A percentile compares a stretch with the other conserved stretches of the same genome.
phyloP scores from a whole-genome alignment of 768 basidiomycete species.

The Leccinum subtestaceum region DNA sequence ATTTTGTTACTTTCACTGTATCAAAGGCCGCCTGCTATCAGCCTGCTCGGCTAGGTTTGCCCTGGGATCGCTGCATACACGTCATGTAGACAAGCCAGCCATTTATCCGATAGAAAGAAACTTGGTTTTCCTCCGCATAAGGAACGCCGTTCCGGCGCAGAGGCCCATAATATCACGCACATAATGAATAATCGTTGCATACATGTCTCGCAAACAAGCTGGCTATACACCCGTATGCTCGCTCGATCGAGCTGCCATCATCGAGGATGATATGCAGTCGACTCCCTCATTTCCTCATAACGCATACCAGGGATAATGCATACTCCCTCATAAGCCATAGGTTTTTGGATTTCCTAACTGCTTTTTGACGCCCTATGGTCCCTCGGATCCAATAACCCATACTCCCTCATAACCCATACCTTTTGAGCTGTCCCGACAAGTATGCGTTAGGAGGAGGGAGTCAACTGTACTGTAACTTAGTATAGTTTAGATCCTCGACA shows the following conservation, averaged over 20 bases:
- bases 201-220: not conserved
- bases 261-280: too few relatives aligned
- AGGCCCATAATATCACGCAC: not conserved
- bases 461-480: not conserved
- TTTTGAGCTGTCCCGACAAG: too few relatives aligned
- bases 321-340: too few relatives aligned
- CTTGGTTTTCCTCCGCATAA: not conserved
- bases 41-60: not conserved
- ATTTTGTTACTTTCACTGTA: not conserved
- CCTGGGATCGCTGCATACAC: not conserved
- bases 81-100: not conserved
- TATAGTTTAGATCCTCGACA: not conserved
- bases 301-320: too few relatives aligned
- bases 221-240: not conserved
- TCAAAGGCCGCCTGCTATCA: not conserved
- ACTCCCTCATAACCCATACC: too few relatives aligned
- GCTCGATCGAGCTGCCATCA: too few relatives aligned
- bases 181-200: not conserved
- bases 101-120: not conserved
- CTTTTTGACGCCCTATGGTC: too few relatives aligned
- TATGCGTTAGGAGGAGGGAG: too few relatives aligned
- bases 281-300: too few relatives aligned
- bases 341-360: too few relatives aligned
- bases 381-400: too few relatives aligned
- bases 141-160: not conserved